Evolutionary conservation across 306 rosid species (phyloP).

Genomic region (Ochetophila trinervis): DNA sequence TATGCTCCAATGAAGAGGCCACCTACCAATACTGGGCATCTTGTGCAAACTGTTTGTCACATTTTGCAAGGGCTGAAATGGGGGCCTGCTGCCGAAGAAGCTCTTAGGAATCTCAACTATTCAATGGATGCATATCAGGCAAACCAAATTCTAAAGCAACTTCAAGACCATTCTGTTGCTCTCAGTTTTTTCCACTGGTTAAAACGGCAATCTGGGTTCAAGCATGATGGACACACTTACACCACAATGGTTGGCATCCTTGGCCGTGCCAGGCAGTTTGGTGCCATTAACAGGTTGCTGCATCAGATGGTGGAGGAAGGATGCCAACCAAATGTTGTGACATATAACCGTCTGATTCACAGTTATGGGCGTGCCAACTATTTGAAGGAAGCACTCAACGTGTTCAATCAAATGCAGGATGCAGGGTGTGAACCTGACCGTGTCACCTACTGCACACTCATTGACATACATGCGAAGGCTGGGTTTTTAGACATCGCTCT

Average conservation of each 20-base stretch:
- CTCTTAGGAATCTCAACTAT: constrained; percentile 56
- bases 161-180: constrained; percentile 74
- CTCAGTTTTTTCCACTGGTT: constrained; percentile 79
- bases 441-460: constrained; percentile 90
- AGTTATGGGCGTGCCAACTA: constrained; percentile 94
- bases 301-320: constrained; percentile 88
- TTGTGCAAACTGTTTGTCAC: constrained; percentile 56
- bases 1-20: constrained; percentile 37
- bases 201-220: constrained; percentile 62
- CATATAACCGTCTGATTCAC: constrained; percentile 87
- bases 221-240: constrained; percentile 86
- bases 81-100: constrained; percentile 72
- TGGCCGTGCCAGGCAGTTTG: constrained; percentile 87
- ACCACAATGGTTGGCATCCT: constrained; percentile 96
- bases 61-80: constrained; percentile 58
- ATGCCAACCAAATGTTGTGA: constrained; percentile 86
- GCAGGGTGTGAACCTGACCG: constrained; percentile 82
- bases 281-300: constrained; percentile 59
- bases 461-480: constrained; percentile 94
- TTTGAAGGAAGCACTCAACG: constrained; percentile 69
- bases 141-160: constrained; percentile 81
- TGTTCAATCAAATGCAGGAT: constrained; percentile 79
- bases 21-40: constrained; percentile 36
- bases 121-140: constrained; percentile 79
- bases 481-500: constrained; percentile 87